These are phyloP conservation scores for Immersiella caudata DNA, from an alignment of 495 filamentous ascomycete genomes.

Conservation along the genomic window DNA sequence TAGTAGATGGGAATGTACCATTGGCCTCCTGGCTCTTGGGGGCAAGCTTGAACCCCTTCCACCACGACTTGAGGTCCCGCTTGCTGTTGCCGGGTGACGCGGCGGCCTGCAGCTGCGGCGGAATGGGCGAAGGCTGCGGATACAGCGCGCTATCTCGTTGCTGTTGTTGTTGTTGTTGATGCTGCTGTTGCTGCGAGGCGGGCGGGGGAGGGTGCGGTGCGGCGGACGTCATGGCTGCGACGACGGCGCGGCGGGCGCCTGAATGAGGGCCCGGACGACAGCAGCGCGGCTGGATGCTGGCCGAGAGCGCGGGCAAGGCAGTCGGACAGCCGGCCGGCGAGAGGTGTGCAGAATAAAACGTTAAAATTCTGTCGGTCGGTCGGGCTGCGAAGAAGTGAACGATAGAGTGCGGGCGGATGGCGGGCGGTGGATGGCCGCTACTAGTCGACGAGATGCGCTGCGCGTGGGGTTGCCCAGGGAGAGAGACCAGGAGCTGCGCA, in stretches of 20 bases:
- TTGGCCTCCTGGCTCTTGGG: slow-evolving; percentile 75
- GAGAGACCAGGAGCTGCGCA: slow-evolving; percentile 17
- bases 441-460: slow-evolving; percentile 1
- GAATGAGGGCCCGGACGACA: slow-evolving; percentile 27
- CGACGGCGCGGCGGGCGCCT: slow-evolving; percentile 27
- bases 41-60: slow-evolving; percentile 82
- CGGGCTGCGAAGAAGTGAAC: not conserved
- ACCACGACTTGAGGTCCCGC: slow-evolving; percentile 86
- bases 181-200: slow-evolving; percentile 28
- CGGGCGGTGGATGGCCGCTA: slow-evolving; percentile 1
- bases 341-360: slow-evolving; percentile 1
- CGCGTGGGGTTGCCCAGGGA: slow-evolving; percentile 22
- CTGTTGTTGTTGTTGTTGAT: slow-evolving; percentile 23
- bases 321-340: slow-evolving; percentile 12
- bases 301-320: slow-evolving; percentile 9
- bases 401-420: not conserved
- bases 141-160: slow-evolving; percentile 25
- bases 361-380: slow-evolving; percentile 1
- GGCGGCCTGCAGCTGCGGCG: slow-evolving; percentile 34
- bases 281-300: slow-evolving; percentile 18
- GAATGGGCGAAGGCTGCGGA: slow-evolving; percentile 23
- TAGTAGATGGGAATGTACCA: slow-evolving; percentile 56
- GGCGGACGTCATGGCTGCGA: slow-evolving; percentile 41
- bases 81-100: slow-evolving; percentile 65
- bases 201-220: slow-evolving; percentile 26